A percentile compares a stretch with the other conserved stretches of the same genome.
These are phyloP conservation scores for Hypoxylon sp. DNA, from an alignment of 2,329 filamentous ascomycete species.

Conservation along the genomic window DNA sequence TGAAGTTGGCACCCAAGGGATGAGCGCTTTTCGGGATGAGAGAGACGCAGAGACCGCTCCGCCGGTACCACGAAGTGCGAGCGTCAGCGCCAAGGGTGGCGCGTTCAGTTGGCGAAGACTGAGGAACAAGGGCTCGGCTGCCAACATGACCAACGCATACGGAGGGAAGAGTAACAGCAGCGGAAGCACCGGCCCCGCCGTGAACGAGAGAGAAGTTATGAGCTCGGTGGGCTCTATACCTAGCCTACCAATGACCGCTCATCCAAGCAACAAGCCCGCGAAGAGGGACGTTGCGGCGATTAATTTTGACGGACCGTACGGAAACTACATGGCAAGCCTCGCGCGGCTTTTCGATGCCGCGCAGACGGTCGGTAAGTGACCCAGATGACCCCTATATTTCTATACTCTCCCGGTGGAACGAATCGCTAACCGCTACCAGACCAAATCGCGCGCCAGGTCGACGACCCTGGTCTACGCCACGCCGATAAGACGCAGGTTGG, in stretches of 20 bases:
- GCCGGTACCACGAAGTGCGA: constrained; percentile 66
- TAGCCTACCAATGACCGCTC: constrained; percentile 80
- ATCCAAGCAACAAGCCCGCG: constrained; percentile 73
- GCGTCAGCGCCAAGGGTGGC: constrained; percentile 79
- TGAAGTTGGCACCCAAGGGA: constrained; percentile 86
- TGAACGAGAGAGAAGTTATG: constrained; percentile 58
- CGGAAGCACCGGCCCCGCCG: constrained; percentile 51
- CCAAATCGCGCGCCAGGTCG: constrained; percentile 95
- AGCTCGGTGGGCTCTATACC: constrained; percentile 76
- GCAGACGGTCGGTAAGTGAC: constrained; percentile 84
- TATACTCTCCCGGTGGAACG: neutral
- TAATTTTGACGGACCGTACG: constrained; percentile 84
- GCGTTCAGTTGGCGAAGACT: constrained; percentile 91
- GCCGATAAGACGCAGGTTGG: constrained; percentile 95
- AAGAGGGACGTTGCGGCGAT: constrained; percentile 78
- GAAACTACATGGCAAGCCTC: constrained; percentile 90
- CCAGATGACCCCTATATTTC: neutral
- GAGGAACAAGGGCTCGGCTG: constrained; percentile 86
- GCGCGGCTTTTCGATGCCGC: constrained; percentile 93
- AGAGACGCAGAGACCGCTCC: constrained; percentile 54
- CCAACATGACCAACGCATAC: constrained; percentile 67
- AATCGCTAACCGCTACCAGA: constrained; percentile 65
- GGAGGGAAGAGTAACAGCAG: constrained; percentile 58
- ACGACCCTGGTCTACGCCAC: constrained; percentile 91
- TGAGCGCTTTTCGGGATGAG: constrained; percentile 58